Percentiles rank a stretch among this genome's conserved stretches.
phyloP scores from a whole-genome alignment of 2,329 filamentous ascomycete species.

The Stromatinia cepivora region DNA sequence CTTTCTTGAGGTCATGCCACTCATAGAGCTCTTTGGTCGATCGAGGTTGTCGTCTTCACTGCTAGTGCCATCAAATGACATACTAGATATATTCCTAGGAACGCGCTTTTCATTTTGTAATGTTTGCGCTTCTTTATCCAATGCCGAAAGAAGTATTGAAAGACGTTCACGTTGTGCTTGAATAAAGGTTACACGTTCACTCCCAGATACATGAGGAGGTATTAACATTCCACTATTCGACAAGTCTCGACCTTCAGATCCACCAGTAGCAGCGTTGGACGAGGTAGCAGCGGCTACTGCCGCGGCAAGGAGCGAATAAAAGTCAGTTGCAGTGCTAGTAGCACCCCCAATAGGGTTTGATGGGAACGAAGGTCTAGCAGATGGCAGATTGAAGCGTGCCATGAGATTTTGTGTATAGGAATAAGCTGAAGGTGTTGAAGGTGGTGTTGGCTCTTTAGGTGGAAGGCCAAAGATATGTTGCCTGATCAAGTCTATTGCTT shows the following conservation, averaged over 20 bases:
- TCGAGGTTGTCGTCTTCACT: conserved; percentile 37
- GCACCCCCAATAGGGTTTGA: conserved; percentile 40
- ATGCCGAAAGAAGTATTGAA: conserved; percentile 69
- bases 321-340: conserved; percentile 57
- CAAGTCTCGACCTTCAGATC: conserved; percentile 46
- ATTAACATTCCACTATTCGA: conserved; percentile 64
- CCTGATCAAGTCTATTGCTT: conserved; percentile 68
- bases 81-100: conserved; percentile 30
- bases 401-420: conserved; percentile 80
- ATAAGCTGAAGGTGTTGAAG: conserved; percentile 48
- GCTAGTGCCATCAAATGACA: conserved; percentile 39
- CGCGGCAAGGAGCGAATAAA: conserved; percentile 75
- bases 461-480: conserved; percentile 78
- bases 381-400: conserved; percentile 81
- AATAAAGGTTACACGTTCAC: conserved; percentile 74
- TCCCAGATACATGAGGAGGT: conserved; percentile 64
- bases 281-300: conserved; percentile 59
- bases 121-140: conserved; percentile 75
- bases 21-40: conserved; percentile 40
- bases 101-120: conserved; percentile 46
- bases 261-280: conserved; percentile 30
- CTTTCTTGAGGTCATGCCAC: conserved; percentile 72
- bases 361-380: conserved; percentile 56
- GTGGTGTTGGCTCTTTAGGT: conserved; percentile 50
- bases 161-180: conserved; percentile 77